Evolutionary conservation across 2,329 filamentous ascomycete genomes (phyloP), one percentile per base, ranked within the genome.

Genomic region (Lecanicillium sp.): DNA sequence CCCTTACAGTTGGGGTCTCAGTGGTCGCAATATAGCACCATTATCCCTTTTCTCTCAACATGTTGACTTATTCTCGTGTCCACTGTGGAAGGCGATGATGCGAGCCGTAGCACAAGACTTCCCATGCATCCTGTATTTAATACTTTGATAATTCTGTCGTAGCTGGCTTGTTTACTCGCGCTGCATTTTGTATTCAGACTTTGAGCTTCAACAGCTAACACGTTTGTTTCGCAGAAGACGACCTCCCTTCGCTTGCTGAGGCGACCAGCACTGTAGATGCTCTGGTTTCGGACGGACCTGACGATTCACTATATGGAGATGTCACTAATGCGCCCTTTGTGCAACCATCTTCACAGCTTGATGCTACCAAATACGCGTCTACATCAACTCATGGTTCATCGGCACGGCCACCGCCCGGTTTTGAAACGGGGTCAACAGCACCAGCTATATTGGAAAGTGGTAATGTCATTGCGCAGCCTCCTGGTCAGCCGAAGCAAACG

Each of bases 231-330:
- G 53, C 48, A 84, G 80, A 82, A 59, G 78, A 83, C 51, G 72
- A 77, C 35, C 58, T 77, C n/a, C 64, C 68, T 42, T 73, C 70
- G 9, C 63, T 80, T 33, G 76, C 80, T 44, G 78, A 80, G 47
- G 78, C 71, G 11, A 70, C 68, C 3, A 67, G 68, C 31, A 79
- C 73, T n/a, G 75, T 85, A 29, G 80, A 85, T 54, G 78, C 78
- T 4, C 62, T 85, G 4, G 80, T 85, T 11, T 75, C 78, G 16
- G 81, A 85, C 51, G 63, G 37, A 13, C 12, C 17, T 4, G 33
- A 74, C n/a, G 51, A 55, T 4, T 25, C 22, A 11, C 22, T 25
- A 25, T 6, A 11, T 11, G 22, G 22, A 25, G 22, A 6, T 7
- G 33, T 31, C 7, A 41, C 50, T 14, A 50, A 47, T 11, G 33